phyloP scores from a whole-genome alignment of 2,329 filamentous ascomycete species.

The Apiospora aurea region DNA sequence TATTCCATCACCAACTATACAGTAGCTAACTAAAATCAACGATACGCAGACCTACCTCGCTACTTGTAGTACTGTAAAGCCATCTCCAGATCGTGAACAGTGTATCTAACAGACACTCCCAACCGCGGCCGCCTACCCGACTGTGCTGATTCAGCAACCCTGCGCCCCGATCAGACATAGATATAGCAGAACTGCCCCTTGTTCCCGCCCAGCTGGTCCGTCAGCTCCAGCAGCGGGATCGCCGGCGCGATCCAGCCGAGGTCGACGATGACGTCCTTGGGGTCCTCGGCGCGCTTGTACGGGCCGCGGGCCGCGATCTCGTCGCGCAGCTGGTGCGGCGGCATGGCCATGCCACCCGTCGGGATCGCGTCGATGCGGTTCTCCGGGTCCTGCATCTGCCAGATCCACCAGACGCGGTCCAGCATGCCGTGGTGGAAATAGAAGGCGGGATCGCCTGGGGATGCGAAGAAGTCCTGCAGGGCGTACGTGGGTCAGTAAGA shows the following conservation, averaged over 20 bases:
- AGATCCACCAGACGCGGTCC: constrained; percentile 50
- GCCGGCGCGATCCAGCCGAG: constrained; percentile 17
- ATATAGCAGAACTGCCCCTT: constrained; percentile 18
- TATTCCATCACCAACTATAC: too few relatives aligned
- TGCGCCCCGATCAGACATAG: constrained; percentile 12
- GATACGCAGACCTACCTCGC: too few relatives aligned
- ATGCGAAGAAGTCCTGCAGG: constrained; percentile 38
- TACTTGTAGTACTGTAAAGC: too few relatives aligned
- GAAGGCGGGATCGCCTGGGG: constrained; percentile 49
- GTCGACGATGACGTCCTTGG: constrained; percentile 17
- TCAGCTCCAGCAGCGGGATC: background rate
- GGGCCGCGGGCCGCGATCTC: background rate
- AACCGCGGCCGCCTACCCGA: too few relatives aligned
- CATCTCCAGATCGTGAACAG: too few relatives aligned
- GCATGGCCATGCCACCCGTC: constrained; percentile 18
- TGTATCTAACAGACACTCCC: too few relatives aligned
- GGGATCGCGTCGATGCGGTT: constrained; percentile 13
- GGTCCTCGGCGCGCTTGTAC: constrained; percentile 1
- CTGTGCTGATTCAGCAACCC: too few relatives aligned
- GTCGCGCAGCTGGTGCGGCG: background rate
- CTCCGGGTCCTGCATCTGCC: constrained; percentile 46
- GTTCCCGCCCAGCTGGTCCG: constrained; percentile 14
- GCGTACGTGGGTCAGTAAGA: too few relatives aligned
- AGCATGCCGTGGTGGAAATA: constrained; percentile 49
- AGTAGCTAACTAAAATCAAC: too few relatives aligned